Evolutionary conservation across 345 rosid species (phyloP), one percentile per base, ranked within the genome.

Genomic region (Angophora floribunda): DNA sequence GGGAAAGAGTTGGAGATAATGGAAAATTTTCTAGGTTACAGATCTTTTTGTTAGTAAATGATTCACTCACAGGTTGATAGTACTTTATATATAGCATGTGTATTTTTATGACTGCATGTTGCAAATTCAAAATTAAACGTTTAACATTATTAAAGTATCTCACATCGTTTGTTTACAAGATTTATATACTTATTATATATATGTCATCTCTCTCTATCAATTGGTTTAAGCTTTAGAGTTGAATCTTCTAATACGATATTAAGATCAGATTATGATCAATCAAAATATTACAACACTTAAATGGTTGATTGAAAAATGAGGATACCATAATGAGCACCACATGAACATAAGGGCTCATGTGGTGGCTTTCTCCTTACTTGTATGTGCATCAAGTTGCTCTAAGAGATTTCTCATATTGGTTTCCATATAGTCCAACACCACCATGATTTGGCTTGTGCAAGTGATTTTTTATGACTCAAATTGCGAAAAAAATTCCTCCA

Each of bases 331-430:
- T 65, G 16, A 65, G 17, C 4, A 3, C 1, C 13, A 1, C 21
- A 65, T 14, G 4, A n/a, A 65, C 41, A 4, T 30, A 30, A 65
- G 4, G 6, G 41, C 41, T n/a, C 3, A 0, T 14, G 9, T 7
- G 21, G 78, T 30, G 16, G 22, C 9, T 4, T 30, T 36, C 15
- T 30, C 22, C 79, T 9, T 13, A 30, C 36, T 7, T 30, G 12
- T 67, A 67, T 28, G 44, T 3, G 10, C 47, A 36, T 36, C 47
- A 9, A 36, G 30, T 30, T 30, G 30, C 44, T 65, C 21, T 13
- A 65, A 30, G n/a, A 0, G 5, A 30, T 65, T 65, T 65, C 36
- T n/a, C 4, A 6, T 16, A 61, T 28, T 6, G 70, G 9, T n/a
- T 28, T 63, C 70, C 36, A 63, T 1, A 63, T 63, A 7, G 75